These are phyloP conservation scores for Prunus mira DNA, from an alignment of 306 rosid species.

Conservation along the genomic window DNA sequence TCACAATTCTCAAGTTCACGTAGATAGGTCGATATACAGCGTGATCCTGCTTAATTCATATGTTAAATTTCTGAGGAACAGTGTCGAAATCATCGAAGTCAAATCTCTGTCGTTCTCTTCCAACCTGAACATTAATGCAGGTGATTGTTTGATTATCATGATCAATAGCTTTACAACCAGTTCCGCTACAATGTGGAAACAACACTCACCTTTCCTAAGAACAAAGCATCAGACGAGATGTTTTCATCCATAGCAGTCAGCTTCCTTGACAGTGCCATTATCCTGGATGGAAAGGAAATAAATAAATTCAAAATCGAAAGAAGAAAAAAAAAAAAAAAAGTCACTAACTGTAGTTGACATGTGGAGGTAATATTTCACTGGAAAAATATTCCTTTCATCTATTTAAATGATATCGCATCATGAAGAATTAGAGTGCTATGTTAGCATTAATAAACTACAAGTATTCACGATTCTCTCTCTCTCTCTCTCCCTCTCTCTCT, in stretches of 20 bases:
- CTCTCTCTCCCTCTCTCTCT: too few relatives aligned
- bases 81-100: constrained; percentile 71
- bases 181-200: constrained; percentile 5
- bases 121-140: constrained; percentile 42
- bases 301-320: neutral
- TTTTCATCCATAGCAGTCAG: constrained; percentile 60
- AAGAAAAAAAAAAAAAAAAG: neutral
- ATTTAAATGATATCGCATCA: too few relatives aligned
- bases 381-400: too few relatives aligned
- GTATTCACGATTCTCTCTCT: too few relatives aligned
- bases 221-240: constrained; percentile 65
- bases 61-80: constrained; percentile 64
- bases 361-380: too few relatives aligned
- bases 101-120: constrained; percentile 72
- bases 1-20: constrained; percentile 10
- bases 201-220: constrained; percentile 57
- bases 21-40: neutral
- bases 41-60: constrained; percentile 31
- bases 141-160: neutral
- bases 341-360: too few relatives aligned
- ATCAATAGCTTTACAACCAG: neutral
- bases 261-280: constrained; percentile 74
- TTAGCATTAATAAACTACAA: too few relatives aligned
- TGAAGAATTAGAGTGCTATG: too few relatives aligned
- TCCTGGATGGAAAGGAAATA: constrained; percentile 35